Percentiles rank a stretch among this genome's conserved stretches.
phyloP scores from a whole-genome alignment of 176 grass and related monocot genomes.

The Oryza meyeriana region DNA sequence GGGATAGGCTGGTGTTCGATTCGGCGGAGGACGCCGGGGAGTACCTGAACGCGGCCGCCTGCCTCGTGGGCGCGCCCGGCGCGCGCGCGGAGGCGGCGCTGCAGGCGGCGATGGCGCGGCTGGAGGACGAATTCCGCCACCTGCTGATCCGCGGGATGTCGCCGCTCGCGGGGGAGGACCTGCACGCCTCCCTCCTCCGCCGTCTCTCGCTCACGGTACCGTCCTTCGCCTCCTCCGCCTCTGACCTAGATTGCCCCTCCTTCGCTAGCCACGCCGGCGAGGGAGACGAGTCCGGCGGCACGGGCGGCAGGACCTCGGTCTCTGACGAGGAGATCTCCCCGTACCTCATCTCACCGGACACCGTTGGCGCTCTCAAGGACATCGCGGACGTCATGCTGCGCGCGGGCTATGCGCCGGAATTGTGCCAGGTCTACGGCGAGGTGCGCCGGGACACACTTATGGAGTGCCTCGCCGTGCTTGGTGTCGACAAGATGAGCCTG shows the following conservation, averaged over 20 bases:
- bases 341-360: conserved; percentile 54
- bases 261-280: conserved; percentile 29
- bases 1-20: conserved; percentile 52
- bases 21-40: conserved; percentile 42
- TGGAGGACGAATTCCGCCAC: conserved; percentile 89
- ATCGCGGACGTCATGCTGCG: conserved; percentile 80
- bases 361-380: conserved; percentile 46
- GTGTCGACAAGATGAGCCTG: conserved; percentile 71
- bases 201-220: conserved; percentile 60
- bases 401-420: conserved; percentile 61
- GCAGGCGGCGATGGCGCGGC: conserved; percentile 68
- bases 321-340: conserved; percentile 66
- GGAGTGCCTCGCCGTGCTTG: conserved; percentile 71
- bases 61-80: conserved; percentile 24
- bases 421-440: conserved; percentile 82
- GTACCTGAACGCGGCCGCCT: conserved; percentile 62
- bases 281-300: conserved; percentile 9
- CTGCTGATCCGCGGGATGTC: conserved; percentile 55
- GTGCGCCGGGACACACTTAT: conserved; percentile 62
- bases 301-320: conserved; percentile 28
- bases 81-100: conserved; percentile 54
- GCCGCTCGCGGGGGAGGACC: conserved; percentile 39
- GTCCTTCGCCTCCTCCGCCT: conserved; percentile 32
- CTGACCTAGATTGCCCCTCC: conserved; percentile 54
- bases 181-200: conserved; percentile 62